Evolutionary conservation across 129 eudicot genomes (phyloP), one percentile per base, ranked within the genome.

Genomic region (Arctium lappa): DNA sequence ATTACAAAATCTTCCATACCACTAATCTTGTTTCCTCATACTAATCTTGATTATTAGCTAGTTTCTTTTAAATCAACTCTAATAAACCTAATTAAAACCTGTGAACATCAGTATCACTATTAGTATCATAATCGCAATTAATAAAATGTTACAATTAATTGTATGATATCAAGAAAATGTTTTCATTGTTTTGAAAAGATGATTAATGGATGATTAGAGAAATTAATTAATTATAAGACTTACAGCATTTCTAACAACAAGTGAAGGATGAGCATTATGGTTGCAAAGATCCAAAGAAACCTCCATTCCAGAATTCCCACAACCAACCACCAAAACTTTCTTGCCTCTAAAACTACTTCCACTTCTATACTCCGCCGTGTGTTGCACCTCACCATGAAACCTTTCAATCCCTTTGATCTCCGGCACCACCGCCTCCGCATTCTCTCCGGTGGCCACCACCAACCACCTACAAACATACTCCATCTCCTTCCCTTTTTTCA

Each of bases 271-370:
- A 69, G 99, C 95, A 87, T 88, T 33, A 84, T 93, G 89, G 86
- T 93, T 89, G 76, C 94, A 93, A 53, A 95, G 98, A 86, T 95
- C 99, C 87, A 95, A 90, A 78, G 95, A 93, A 7, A 95, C 98
- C 81, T 95, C 99, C 99, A 95, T 95, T 29, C 99, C 99, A 34
- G 99, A 95, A 83, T 95, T 95, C 53, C 99, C 99, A 89, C 98
- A 89, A 6, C 99, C 99, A 37, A 95, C 99, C 5, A 95, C 99
- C 88, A 93, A 86, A 11, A 95, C 99, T 56, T 82, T 89, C 74
- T 91, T 93, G 83, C 98, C 97, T 74, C 66, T 66, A 80, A 87
- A 95, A 12, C 29, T 84, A 8, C 73, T 84, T 6, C 99, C 99
- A 85, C 91, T 88, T 77, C 81, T 89, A 77, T 95, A 95, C 87